phyloP scores from a whole-genome alignment of 371 early-diverging fungal genomes.

The Chytridium lagenaria region DNA sequence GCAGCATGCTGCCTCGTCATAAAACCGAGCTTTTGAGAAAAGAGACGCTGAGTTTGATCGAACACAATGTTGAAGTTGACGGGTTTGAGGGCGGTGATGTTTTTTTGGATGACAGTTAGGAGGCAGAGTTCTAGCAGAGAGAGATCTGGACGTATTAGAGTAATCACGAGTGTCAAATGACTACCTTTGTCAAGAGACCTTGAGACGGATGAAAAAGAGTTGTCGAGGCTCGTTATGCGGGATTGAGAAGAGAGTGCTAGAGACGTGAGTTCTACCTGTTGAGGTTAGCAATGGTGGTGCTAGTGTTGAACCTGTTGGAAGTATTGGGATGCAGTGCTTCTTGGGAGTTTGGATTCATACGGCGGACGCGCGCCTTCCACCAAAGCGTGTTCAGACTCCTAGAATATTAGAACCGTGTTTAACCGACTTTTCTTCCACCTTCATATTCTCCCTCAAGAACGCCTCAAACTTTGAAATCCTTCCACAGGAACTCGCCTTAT shows the following conservation, averaged over 20 bases:
- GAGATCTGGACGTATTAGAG: neutral
- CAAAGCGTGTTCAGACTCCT: neutral
- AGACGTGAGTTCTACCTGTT: too few relatives aligned
- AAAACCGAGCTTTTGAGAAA: neutral
- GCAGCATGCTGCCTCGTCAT: neutral
- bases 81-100: neutral
- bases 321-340: too few relatives aligned
- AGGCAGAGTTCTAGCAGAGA: neutral
- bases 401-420: too few relatives aligned
- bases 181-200: neutral
- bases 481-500: neutral
- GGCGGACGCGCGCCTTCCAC: neutral
- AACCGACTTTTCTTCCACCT: neutral
- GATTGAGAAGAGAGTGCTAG: too few relatives aligned
- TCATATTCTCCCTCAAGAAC: neutral
- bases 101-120: neutral
- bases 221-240: too few relatives aligned
- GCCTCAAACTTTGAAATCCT: neutral
- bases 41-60: neutral
- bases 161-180: neutral
- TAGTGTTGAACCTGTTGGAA: too few relatives aligned
- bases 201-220: neutral
- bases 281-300: too few relatives aligned
- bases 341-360: neutral
- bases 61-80: slow-evolving; percentile 1